A percentile compares a stretch with the other conserved stretches of the same genome.
Evolutionary conservation across 2,329 filamentous ascomycete species (phyloP).

Genomic region (Periconia macrospinosa): DNA sequence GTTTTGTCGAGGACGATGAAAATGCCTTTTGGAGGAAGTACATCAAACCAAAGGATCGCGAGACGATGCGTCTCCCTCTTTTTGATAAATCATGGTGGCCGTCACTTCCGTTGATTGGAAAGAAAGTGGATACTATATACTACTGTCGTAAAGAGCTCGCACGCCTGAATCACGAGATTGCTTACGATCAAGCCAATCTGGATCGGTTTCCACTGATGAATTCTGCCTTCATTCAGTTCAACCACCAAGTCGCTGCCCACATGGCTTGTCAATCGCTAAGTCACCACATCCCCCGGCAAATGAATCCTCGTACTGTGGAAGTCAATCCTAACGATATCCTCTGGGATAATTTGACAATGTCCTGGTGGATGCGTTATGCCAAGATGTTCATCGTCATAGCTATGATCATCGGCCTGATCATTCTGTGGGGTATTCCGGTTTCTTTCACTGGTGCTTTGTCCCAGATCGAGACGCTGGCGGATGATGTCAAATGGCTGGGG

Average conservation of each 20-base stretch:
- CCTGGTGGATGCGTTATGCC: constrained; percentile 89
- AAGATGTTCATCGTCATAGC: constrained; percentile 67
- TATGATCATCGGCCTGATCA: constrained; percentile 72
- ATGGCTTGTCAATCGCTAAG: constrained; percentile 95
- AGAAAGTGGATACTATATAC: constrained; percentile 94
- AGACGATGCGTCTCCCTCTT: constrained; percentile 75
- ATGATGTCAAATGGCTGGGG: constrained; percentile 66
- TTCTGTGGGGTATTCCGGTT: constrained; percentile 90
- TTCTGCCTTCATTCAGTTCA: constrained; percentile 97
- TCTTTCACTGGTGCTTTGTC: constrained; percentile 83
- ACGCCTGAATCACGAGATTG: constrained; percentile 86
- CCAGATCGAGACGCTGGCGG: constrained; percentile 72
- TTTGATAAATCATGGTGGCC: constrained; percentile 67
- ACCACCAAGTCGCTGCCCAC: constrained; percentile 93
- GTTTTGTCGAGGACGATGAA: constrained; percentile 33
- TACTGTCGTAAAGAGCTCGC: constrained; percentile 86
- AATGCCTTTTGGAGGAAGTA: constrained; percentile 76
- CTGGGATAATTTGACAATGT: constrained; percentile 96
- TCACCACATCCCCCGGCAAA: constrained; percentile 89
- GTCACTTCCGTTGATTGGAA: constrained; percentile 74
- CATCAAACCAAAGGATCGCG: constrained; percentile 77
- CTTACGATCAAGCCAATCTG: constrained; percentile 80
- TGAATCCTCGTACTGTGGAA: constrained; percentile 90
- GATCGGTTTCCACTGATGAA: constrained; percentile 91
- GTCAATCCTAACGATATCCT: constrained; percentile 90